Evolutionary conservation across 2,329 filamentous ascomycete species (phyloP).

Genomic region (Hypoxylon sp.): DNA sequence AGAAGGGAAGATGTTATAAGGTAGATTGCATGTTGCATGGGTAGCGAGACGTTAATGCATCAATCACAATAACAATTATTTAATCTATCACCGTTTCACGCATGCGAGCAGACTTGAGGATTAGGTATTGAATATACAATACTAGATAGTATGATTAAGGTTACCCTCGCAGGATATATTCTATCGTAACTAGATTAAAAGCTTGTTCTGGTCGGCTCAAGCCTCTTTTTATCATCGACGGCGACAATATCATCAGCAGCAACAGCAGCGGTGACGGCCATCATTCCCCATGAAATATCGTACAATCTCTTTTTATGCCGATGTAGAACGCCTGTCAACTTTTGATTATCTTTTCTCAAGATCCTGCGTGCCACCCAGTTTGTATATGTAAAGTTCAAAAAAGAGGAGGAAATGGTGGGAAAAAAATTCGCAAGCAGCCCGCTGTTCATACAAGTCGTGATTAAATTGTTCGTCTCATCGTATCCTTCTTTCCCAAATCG

Average conservation of each 20-base stretch:
- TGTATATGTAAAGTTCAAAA: too few species aligned
- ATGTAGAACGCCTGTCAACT: background rate
- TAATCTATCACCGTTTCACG: too few species aligned
- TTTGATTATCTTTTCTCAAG: constrained; percentile 5
- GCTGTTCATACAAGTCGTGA: constrained; percentile 36
- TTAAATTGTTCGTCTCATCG: constrained; percentile 30
- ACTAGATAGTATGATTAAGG: constrained; percentile 21
- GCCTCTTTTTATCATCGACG: background rate
- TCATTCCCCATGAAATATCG: constrained; percentile 4
- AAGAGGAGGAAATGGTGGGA: background rate
- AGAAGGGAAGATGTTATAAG: too few species aligned
- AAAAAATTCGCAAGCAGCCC: constrained; percentile 1
- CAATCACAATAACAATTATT: background rate
- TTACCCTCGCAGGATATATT: constrained; percentile 25
- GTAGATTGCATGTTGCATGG: too few species aligned
- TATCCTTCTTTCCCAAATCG: constrained; percentile 16
- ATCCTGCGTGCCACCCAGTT: constrained; percentile 8
- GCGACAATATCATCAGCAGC: too few species aligned
- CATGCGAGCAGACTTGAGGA: too few species aligned
- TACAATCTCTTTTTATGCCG: constrained; percentile 15
- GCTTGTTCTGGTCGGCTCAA: too few species aligned
- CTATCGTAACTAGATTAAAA: constrained; percentile 15
- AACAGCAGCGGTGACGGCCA: too few species aligned
- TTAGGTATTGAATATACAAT: too few species aligned
- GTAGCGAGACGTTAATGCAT: too few species aligned